A percentile compares a stretch with the other conserved stretches of the same genome.
Evolutionary conservation across 208 protist genomes (phyloP).

Genomic region (Wallacemonas sp.): DNA sequence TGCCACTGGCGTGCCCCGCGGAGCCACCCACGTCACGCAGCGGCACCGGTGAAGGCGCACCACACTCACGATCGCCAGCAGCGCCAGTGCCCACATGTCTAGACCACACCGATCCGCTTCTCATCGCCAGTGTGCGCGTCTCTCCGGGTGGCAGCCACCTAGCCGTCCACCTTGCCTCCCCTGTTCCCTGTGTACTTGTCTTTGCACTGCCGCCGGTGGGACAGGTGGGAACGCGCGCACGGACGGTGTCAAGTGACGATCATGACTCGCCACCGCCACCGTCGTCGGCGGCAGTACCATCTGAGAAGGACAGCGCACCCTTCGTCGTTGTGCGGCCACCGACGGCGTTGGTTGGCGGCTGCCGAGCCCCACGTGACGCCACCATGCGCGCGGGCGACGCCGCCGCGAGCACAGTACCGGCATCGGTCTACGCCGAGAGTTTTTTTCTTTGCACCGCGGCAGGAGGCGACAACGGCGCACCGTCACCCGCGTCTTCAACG

Average conservation of each 20-base stretch:
- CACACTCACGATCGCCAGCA: not conserved
- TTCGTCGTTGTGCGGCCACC: not conserved
- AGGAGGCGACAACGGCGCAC: not conserved
- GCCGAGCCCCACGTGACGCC: not conserved
- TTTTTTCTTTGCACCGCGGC: not conserved
- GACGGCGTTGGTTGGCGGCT: not conserved
- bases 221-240: not conserved
- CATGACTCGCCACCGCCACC: no score
- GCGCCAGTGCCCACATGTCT: not conserved
- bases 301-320: no score
- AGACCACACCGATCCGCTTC: no score
- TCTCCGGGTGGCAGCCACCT: constrained; percentile 1
- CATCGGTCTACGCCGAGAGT: not conserved
- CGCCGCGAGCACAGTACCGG: not conserved
- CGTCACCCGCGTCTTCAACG: not conserved
- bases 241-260: no score
- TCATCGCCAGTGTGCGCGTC: not conserved
- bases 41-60: no score
- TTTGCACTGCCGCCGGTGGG: not conserved
- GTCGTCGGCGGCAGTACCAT: no score
- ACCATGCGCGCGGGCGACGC: not conserved
- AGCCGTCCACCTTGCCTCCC: not conserved
- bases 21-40: not conserved
- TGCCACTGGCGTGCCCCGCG: not conserved
- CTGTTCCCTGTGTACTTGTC: constrained; percentile 2